Conservation (phyloP, 768 basidiomycete genomes). For the Mycena kentingensis region DNA sequence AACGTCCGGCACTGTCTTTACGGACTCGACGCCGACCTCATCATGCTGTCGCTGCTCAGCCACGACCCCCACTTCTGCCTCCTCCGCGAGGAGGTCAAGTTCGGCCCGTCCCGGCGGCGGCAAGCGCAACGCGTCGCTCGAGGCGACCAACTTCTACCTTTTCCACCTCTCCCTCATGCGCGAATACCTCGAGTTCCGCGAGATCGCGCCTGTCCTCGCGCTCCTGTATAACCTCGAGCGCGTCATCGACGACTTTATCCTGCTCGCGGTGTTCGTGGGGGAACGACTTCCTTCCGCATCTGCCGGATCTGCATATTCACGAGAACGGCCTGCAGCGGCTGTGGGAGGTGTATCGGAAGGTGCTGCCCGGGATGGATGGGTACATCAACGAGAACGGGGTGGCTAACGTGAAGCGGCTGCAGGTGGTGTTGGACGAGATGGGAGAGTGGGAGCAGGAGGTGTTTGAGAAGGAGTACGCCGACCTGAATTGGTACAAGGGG, state of each 20-base stretch:
- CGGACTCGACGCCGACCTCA: conserved; percentile 96
- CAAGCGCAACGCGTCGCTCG: conserved; percentile 65
- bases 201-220: conserved; percentile 62
- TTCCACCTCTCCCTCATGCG: conserved; percentile 92
- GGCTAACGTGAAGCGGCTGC: conserved; percentile 79
- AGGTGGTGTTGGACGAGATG: conserved; percentile 88
- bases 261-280: conserved; percentile 96
- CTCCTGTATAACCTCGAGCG: conserved; percentile 91
- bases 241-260: conserved; percentile 96
- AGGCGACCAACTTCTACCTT: conserved; percentile 90
- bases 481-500: conserved; percentile 91
- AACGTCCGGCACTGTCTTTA: conserved; percentile 98
- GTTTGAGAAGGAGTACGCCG: conserved; percentile 90
- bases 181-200: conserved; percentile 94
- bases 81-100: conserved; percentile 96
- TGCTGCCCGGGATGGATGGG: conserved; percentile 82
- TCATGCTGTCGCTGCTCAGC: conserved; percentile 96
- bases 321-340: conserved; percentile 92
- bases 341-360: conserved; percentile 94
- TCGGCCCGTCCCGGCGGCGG: conserved; percentile 76
- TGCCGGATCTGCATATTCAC: conserved; percentile 96
- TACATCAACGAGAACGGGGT: conserved; percentile 90
- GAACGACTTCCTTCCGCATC: conserved; percentile 95
- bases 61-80: conserved; percentile 99
- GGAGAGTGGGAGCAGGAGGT: conserved; percentile 83